A percentile compares a stretch with the other conserved stretches of the same genome.
These are phyloP conservation scores for Chlorella sorokiniana DNA, from an alignment of 139 green algal genomes.

Conservation along the genomic window DNA sequence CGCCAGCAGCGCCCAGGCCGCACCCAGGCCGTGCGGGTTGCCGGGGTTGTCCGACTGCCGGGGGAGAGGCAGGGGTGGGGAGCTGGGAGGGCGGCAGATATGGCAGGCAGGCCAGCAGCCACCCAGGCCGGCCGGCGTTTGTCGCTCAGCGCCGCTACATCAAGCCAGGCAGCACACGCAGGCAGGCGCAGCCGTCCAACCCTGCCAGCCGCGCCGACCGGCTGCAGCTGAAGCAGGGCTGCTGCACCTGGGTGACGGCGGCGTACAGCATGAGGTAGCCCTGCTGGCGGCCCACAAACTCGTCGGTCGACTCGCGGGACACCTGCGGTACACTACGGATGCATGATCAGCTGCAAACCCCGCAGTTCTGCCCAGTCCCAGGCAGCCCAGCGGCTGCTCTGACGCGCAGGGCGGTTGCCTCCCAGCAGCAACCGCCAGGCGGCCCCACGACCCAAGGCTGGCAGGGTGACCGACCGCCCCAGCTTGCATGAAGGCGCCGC, in stretches of 20 bases:
- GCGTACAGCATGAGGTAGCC: conserved; percentile 71
- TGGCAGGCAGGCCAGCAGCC: neutral
- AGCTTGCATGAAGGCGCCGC: conserved; percentile 25
- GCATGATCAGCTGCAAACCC: neutral
- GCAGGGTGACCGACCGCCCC: too few species aligned
- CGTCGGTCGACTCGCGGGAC: conserved; percentile 47
- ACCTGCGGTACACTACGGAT: conserved; percentile 1
- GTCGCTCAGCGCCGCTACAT: too few species aligned
- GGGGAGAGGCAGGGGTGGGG: neutral
- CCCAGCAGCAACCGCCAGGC: too few species aligned
- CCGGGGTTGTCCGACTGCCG: conserved; percentile 54
- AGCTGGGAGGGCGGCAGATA: neutral
- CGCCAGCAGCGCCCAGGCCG: conserved; percentile 65
- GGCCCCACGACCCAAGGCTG: too few species aligned
- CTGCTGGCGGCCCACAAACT: conserved; percentile 48
- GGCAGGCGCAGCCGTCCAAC: too few species aligned
- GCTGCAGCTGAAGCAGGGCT: neutral
- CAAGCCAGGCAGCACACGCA: too few species aligned
- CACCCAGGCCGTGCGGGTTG: conserved; percentile 54
- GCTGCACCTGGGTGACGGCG: conserved; percentile 50
- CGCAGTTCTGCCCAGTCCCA: neutral
- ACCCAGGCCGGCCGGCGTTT: too few species aligned
- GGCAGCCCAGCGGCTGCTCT: neutral
- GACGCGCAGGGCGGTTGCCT: neutral
- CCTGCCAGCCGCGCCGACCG: too few species aligned